phyloP scores from a whole-genome alignment of 257 asterid species.

The Lycium ferocissimum region DNA sequence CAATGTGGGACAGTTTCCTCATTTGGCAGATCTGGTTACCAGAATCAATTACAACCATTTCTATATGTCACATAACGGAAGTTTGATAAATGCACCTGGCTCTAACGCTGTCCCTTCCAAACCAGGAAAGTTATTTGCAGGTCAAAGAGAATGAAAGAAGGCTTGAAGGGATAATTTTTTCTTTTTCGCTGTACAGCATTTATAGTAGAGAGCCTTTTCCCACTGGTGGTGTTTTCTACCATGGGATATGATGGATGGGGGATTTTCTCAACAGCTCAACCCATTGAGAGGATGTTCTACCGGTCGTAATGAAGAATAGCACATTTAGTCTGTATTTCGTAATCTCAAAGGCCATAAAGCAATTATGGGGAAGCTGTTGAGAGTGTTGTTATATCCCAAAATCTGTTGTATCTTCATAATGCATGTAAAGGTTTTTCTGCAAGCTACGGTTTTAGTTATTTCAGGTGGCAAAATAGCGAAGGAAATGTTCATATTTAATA shows the following conservation, averaged over 20 bases:
- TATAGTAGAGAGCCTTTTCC: neutral
- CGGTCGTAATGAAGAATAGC: neutral
- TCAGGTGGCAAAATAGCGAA: neutral
- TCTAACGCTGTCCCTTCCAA: slow-evolving; percentile 45
- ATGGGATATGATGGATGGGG: neutral
- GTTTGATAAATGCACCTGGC: slow-evolving; percentile 56
- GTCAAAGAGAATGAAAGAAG: slow-evolving; percentile 29
- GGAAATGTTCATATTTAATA: too few species aligned
- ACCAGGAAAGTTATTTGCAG: slow-evolving; percentile 41
- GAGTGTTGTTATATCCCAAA: neutral
- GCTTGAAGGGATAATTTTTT: neutral
- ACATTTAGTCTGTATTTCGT: neutral
- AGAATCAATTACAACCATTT: slow-evolving; percentile 86
- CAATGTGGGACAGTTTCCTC: slow-evolving; percentile 97
- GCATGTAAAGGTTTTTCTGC: neutral
- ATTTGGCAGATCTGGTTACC: slow-evolving; percentile 90
- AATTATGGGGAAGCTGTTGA: neutral
- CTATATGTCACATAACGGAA: slow-evolving; percentile 90
- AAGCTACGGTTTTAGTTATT: neutral
- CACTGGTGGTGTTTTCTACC: neutral
- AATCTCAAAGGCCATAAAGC: neutral
- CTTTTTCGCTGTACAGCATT: slow-evolving; percentile 3
- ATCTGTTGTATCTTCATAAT: neutral
- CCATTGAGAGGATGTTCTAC: neutral
- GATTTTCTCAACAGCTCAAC: neutral